Evolutionary conservation across 768 basidiomycete genomes (phyloP), one percentile per base, ranked within the genome.

Genomic region (Kwoniella europaea): DNA sequence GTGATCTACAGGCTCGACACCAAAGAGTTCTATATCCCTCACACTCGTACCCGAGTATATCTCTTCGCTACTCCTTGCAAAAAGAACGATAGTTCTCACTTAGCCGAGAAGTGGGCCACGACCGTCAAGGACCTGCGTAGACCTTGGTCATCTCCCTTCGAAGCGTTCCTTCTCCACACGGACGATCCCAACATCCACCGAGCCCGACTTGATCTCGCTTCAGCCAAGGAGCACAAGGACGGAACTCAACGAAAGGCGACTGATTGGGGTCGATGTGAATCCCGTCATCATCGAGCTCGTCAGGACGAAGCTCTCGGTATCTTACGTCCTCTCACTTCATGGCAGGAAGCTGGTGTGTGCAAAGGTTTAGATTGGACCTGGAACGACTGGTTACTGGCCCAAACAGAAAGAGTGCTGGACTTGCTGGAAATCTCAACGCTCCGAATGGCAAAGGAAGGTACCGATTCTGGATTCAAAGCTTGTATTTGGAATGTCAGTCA

Each of bases 401-500:
- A 97, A 82, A 94, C 97, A 20, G 93, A 97, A 79, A 89, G 95
- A 42, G 95, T 98, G 4, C 92, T 93, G 90, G 95, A 98, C 82
- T 84, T 98, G 74, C 91, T 96, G 90, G 95, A 98, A 77, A 96
- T 97, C 74, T 91, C 88, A 80, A 86, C 91, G 35, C 87, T 98
- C 59, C 91, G 94, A 42, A 89, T 91, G 50, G 92, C 94, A 0
- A 88, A 87, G 71, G 87, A 88, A 50, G 93, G 92, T 2, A 86
- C 93, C 22, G 95, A 97, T 79, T 90, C 94, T 0, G 90, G 88
- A 0, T 95, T 90, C 83, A 94, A 96, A 80, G 94, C 93, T 90
- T 95, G 81, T 83, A 92, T 98, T 1, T 97, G 94, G 94, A 98
- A 98, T 83, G 87, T 98, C 5, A 94, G 93, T 2, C 95, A 98